These are phyloP conservation scores for Suillus alpinus DNA, from an alignment of 768 basidiomycete species.

Conservation along the genomic window DNA sequence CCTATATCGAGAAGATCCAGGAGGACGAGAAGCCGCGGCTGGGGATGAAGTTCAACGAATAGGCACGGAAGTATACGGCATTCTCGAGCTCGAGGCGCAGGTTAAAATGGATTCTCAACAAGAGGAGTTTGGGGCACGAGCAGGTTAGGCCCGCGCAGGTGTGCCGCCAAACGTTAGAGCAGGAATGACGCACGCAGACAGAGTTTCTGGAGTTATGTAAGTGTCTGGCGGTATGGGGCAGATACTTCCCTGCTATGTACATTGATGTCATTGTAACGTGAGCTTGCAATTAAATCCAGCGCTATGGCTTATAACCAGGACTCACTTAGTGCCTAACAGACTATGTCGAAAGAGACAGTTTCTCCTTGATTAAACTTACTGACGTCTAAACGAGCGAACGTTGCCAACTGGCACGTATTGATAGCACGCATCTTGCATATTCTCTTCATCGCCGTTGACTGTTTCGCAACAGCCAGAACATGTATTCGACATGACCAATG, in stretches of 20 bases:
- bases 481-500: neutral
- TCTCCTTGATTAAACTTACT: neutral
- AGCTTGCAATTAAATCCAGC: neutral
- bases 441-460: neutral
- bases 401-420: neutral
- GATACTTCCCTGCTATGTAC: neutral
- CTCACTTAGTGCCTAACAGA: neutral
- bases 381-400: neutral
- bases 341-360: neutral
- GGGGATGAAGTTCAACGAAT: conserved; percentile 68
- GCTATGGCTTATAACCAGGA: neutral
- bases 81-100: conserved; percentile 82
- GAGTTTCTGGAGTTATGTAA: no score
- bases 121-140: conserved; percentile 69
- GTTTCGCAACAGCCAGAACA: neutral
- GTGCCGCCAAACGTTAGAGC: no score
- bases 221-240: no score
- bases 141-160: no score
- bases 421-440: neutral
- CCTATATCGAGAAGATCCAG: conserved; percentile 73
- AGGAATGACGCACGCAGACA: no score
- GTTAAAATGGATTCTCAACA: conserved; percentile 84
- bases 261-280: neutral
- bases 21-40: conserved; percentile 73
- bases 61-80: conserved; percentile 76